phyloP scores from a whole-genome alignment of 2,329 filamentous ascomycete species.

The Aureobasidium sp. region DNA sequence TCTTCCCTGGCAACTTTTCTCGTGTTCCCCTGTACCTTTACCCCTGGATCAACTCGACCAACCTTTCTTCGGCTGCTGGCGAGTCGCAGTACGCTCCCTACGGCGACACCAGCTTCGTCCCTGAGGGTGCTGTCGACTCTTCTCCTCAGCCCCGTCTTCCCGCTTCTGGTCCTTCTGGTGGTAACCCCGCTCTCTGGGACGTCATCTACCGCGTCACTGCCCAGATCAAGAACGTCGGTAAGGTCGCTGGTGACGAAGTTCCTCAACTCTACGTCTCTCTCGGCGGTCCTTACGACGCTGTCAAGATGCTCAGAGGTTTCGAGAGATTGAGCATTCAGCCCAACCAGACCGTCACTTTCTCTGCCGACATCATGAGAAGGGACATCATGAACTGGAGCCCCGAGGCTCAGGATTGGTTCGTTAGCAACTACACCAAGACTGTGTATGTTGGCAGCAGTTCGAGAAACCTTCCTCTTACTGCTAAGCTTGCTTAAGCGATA shows the following conservation, averaged over 20 bases:
- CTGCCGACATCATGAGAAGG: constrained; percentile 61
- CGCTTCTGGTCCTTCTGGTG: constrained; percentile 57
- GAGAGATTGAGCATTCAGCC: constrained; percentile 65
- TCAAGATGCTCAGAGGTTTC: constrained; percentile 64
- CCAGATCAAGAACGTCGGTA: constrained; percentile 63
- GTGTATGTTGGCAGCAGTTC: constrained; percentile 53
- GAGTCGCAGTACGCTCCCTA: constrained; percentile 51
- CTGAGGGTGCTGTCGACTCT: constrained; percentile 49
- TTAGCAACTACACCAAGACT: constrained; percentile 48
- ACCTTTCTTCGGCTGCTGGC: constrained; percentile 49
- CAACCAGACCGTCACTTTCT: constrained; percentile 58
- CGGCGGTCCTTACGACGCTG: constrained; percentile 63
- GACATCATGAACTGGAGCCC: constrained; percentile 83
- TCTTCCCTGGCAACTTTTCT: constrained; percentile 57
- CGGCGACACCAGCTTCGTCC: constrained; percentile 56
- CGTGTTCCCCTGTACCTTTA: constrained; percentile 54
- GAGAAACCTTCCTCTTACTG: constrained; percentile 45
- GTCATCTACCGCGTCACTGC: constrained; percentile 59
- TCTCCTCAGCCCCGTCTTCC: constrained; percentile 50
- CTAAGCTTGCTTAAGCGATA: constrained; percentile 6
- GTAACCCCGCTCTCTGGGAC: constrained; percentile 59
- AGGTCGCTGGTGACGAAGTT: constrained; percentile 57
- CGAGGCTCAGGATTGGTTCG: constrained; percentile 71
- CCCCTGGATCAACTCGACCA: constrained; percentile 59
- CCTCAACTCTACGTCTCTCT: constrained; percentile 70